phyloP scores from a whole-genome alignment of 1,284 basidiomycete species.

The Apiotrichum laibachii region DNA sequence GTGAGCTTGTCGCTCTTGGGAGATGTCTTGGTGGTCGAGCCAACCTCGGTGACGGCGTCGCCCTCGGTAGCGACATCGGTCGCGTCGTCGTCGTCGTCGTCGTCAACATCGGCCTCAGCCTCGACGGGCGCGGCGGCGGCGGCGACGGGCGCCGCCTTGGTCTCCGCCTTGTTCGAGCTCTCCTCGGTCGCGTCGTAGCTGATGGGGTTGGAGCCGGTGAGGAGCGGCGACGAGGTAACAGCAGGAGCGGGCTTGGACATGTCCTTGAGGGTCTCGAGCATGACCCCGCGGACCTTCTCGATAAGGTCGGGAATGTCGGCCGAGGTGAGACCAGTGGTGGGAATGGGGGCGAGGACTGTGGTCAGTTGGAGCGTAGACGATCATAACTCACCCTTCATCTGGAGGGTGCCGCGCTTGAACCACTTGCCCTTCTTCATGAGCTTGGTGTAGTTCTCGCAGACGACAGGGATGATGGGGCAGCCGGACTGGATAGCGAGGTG shows the following conservation, averaged over 20 bases:
- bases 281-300: constrained; percentile 49
- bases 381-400: constrained; percentile 75
- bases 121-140: background rate
- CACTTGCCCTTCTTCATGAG: constrained; percentile 71
- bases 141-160: background rate
- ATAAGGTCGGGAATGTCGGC: constrained; percentile 53
- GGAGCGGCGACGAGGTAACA: constrained; percentile 2
- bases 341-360: constrained; percentile 56
- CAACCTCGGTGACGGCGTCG: background rate
- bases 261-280: constrained; percentile 50
- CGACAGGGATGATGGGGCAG: constrained; percentile 84
- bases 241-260: constrained; percentile 22
- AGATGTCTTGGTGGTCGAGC: constrained; percentile 8
- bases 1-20: constrained; percentile 7
- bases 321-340: constrained; percentile 52
- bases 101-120: background rate
- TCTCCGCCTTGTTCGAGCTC: background rate
- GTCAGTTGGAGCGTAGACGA: constrained; percentile 39
- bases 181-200: constrained; percentile 1
- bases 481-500: constrained; percentile 79
- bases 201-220: constrained; percentile 8
- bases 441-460: constrained; percentile 90
- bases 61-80: constrained; percentile 4
- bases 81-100: background rate
- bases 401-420: constrained; percentile 77